These are phyloP conservation scores for Xylaria sp. DNA, from an alignment of 2,329 filamentous ascomycete genomes.

Conservation along the genomic window DNA sequence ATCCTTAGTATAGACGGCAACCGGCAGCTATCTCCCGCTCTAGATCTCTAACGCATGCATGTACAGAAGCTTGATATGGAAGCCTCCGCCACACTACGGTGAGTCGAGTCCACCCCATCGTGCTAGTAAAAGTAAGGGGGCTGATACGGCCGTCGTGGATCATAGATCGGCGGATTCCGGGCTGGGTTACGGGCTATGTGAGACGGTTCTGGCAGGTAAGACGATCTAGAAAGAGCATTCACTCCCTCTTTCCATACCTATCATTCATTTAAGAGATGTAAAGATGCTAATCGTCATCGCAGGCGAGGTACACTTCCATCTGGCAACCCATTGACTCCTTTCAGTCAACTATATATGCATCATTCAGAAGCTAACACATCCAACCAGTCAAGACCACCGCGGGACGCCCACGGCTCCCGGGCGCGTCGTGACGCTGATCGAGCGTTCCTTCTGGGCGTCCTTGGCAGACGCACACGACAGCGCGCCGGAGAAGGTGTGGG, in stretches of 20 bases:
- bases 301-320: slow-evolving; percentile 43
- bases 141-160: slow-evolving; percentile 22
- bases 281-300: slow-evolving; percentile 28
- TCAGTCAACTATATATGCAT: neutral
- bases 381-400: slow-evolving; percentile 85
- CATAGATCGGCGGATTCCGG: slow-evolving; percentile 83
- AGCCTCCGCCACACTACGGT: slow-evolving; percentile 96
- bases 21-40: neutral
- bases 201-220: slow-evolving; percentile 96
- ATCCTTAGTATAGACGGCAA: neutral
- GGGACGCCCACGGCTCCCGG: slow-evolving; percentile 90
- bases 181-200: slow-evolving; percentile 93
- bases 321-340: neutral
- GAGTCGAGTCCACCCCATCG: slow-evolving; percentile 47
- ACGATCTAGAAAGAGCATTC: neutral
- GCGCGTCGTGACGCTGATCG: slow-evolving; percentile 92
- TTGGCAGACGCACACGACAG: slow-evolving; percentile 74
- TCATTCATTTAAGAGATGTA: neutral
- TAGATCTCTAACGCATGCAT: slow-evolving; percentile 23
- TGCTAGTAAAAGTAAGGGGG: neutral
- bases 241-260: neutral
- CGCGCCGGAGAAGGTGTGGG: slow-evolving; percentile 80
- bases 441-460: slow-evolving; percentile 82
- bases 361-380: slow-evolving; percentile 21
- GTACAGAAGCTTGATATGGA: slow-evolving; percentile 92